A percentile compares a stretch with the other conserved stretches of the same genome.
Evolutionary conservation across 2,329 filamentous ascomycete species (phyloP).

Genomic region (Lasiodiplodia sp.): DNA sequence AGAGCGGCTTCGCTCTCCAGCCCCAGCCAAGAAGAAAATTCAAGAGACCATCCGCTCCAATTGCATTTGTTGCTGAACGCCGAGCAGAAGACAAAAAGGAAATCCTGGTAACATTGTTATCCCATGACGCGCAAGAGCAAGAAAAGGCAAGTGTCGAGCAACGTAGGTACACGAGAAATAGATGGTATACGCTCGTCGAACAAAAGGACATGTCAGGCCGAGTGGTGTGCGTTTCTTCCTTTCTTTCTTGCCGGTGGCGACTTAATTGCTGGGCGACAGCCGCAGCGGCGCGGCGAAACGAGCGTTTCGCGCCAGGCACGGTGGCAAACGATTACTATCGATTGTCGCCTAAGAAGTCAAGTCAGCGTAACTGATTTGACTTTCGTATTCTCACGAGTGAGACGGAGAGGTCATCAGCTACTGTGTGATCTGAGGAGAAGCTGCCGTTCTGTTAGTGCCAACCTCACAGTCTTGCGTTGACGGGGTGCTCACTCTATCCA

Average conservation of each 20-base stretch:
- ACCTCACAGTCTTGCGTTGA: constrained; percentile 27
- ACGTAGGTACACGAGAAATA: constrained; percentile 28
- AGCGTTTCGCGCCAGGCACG: constrained; percentile 4
- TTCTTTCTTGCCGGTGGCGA: constrained; percentile 8
- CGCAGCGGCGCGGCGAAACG: constrained; percentile 4
- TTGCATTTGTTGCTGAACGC: constrained; percentile 25
- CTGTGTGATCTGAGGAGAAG: constrained; percentile 59
- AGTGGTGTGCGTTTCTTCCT: constrained; percentile 4
- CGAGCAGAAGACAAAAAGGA: constrained; percentile 11
- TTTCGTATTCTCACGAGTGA: constrained; percentile 25
- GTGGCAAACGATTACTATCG: constrained; percentile 19
- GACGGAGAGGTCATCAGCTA: constrained; percentile 46
- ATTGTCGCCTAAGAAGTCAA: constrained; percentile 25
- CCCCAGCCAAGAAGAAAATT: constrained; percentile 17
- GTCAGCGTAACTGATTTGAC: constrained; percentile 31
- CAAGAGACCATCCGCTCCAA: constrained; percentile 19
- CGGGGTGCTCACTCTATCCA: constrained; percentile 59
- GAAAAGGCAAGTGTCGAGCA: constrained; percentile 17
- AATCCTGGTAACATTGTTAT: constrained; percentile 9
- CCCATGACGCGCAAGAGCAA: constrained; percentile 8
- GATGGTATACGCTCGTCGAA: constrained; percentile 23
- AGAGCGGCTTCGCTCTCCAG: constrained; percentile 7
- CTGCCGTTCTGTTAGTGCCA: constrained; percentile 35
- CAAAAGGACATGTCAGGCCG: constrained; percentile 14
- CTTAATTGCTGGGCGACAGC: not conserved